Percentiles rank a stretch among this genome's conserved stretches.
These are phyloP conservation scores for Iberis pinnata DNA, from an alignment of 345 rosid genomes.

Conservation along the genomic window DNA sequence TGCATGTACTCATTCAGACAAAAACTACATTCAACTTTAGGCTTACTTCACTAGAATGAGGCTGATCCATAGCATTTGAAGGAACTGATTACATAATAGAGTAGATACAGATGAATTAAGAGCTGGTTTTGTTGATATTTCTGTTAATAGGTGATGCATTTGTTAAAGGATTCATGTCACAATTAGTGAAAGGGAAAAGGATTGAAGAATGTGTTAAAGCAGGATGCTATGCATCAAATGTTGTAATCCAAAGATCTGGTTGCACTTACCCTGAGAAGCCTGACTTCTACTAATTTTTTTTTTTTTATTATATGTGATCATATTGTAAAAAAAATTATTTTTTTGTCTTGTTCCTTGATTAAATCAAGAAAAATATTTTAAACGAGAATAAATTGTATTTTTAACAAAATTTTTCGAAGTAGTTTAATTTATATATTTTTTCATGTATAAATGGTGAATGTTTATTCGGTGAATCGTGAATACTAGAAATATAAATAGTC, in stretches of 20 bases:
- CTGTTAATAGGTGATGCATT: conserved; percentile 60
- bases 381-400: no score
- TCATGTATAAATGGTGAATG: no score
- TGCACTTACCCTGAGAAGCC: conserved; percentile 71
- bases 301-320: no score
- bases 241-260: conserved; percentile 87
- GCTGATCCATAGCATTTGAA: no score
- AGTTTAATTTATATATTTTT: no score
- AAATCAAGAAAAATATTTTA: no score
- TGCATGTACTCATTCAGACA: conserved; percentile 40
- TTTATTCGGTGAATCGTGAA: no score
- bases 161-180: conserved; percentile 61
- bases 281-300: conserved; percentile 29
- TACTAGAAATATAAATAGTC: no score
- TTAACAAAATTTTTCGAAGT: no score
- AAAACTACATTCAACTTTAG: neutral
- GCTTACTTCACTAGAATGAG: neutral
- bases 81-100: no score
- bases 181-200: conserved; percentile 63
- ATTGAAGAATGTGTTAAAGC: conserved; percentile 71
- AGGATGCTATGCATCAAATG: conserved; percentile 73
- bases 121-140: neutral
- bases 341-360: no score
- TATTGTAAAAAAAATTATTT: no score
- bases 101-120: neutral